Conservation (phyloP, 495 filamentous ascomycete genomes). For the Aspergillus sparsus region DNA sequence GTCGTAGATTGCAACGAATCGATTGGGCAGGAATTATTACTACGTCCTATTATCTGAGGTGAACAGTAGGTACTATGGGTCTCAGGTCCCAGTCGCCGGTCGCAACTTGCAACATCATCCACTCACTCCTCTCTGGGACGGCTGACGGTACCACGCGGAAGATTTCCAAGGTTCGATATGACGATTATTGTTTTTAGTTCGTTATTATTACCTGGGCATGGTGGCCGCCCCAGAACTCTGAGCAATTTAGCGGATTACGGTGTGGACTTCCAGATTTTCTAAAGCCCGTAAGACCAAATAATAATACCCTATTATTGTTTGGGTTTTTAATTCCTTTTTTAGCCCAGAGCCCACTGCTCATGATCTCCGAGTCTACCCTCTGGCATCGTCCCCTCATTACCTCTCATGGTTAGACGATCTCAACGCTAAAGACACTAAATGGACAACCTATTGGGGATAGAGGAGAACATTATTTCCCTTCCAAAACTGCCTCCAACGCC, state of each 20-base stretch:
- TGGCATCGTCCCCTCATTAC: not conserved
- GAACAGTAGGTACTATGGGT: not conserved
- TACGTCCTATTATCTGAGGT: not conserved
- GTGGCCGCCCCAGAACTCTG: not conserved
- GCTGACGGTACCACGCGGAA: conserved; percentile 27
- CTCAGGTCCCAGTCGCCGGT: not conserved
- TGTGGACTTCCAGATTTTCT: not conserved
- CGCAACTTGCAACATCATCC: conserved; percentile 8
- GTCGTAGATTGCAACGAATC: not conserved
- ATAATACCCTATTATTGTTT: not conserved
- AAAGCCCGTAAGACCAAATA: not conserved
- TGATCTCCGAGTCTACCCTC: not conserved
- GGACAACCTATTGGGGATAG: not conserved
- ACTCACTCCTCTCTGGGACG: conserved; percentile 13
- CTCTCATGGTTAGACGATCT: conserved; percentile 19
- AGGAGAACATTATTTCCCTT: not conserved
- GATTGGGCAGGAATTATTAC: not conserved
- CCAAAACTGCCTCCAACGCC: no score
- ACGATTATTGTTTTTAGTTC: conserved; percentile 8
- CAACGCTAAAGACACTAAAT: conserved; percentile 20
- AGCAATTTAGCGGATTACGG: not conserved
- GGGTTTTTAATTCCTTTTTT: not conserved
- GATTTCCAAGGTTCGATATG: conserved; percentile 26
- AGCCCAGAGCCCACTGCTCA: not conserved
- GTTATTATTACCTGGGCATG: conserved; percentile 3